These are phyloP conservation scores for Botryotinia convoluta DNA, from an alignment of 2,329 filamentous ascomycete genomes.

Conservation along the genomic window DNA sequence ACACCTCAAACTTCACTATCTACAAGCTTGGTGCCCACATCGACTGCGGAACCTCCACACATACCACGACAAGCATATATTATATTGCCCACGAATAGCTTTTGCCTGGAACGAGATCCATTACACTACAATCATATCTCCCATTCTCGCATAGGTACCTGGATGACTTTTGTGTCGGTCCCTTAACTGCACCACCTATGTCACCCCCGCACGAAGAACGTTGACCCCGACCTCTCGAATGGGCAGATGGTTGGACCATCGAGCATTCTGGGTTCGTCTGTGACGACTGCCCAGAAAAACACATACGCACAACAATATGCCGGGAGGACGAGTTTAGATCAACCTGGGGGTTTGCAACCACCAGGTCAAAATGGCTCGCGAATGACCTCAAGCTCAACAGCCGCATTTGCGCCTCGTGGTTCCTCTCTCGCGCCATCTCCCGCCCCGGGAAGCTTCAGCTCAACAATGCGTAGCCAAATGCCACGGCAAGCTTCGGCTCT, in stretches of 20 bases:
- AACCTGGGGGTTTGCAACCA: constrained; percentile 52
- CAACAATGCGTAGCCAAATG: constrained; percentile 75
- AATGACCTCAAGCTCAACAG: constrained; percentile 51
- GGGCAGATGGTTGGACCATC: constrained; percentile 41
- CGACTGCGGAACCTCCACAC: neutral
- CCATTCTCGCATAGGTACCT: neutral
- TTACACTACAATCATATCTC: neutral
- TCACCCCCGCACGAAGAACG: constrained; percentile 29
- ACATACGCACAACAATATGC: constrained; percentile 46
- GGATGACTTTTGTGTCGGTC: constrained; percentile 29
- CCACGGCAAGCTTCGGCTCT: constrained; percentile 59
- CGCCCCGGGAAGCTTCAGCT: constrained; percentile 82
- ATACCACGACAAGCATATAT: constrained; percentile 7
- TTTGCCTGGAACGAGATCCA: neutral
- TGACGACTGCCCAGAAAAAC: constrained; percentile 54
- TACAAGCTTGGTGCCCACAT: neutral
- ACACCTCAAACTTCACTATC: neutral
- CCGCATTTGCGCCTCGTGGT: constrained; percentile 64
- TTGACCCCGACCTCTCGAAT: constrained; percentile 35
- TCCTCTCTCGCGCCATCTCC: constrained; percentile 69
- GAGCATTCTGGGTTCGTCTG: constrained; percentile 53
- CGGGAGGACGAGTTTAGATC: constrained; percentile 53
- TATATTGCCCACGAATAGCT: neutral
- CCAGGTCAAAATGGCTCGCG: constrained; percentile 46
- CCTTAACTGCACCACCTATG: constrained; percentile 33